Evolutionary conservation across 441 rosid genomes (phyloP).

Genomic region (Hura crepitans): DNA sequence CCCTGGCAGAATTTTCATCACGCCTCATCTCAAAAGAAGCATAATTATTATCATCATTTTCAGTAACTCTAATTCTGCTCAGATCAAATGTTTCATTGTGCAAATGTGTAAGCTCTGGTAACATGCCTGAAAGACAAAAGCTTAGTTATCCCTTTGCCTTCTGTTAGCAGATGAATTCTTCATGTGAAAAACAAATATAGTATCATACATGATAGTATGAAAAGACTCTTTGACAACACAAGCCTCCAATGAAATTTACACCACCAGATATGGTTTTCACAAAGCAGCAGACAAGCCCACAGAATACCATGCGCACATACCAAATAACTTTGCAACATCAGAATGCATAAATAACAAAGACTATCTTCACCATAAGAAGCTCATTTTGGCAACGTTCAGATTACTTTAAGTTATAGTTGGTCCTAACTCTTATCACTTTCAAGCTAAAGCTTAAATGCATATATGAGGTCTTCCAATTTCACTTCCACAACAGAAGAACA

Average conservation of each 20-base stretch:
- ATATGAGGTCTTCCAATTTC: not conserved
- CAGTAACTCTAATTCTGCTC: constrained; percentile 47
- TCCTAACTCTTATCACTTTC: not conserved
- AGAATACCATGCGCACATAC: not conserved
- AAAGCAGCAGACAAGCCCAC: not conserved
- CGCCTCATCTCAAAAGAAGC: constrained; percentile 40
- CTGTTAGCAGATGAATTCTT: not conserved
- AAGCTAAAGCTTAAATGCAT: not conserved
- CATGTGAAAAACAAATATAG: not conserved
- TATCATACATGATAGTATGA: not conserved
- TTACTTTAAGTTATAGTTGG: not conserved
- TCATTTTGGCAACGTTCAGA: not conserved
- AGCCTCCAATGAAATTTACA: not conserved
- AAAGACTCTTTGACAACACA: not conserved
- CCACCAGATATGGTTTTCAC: not conserved
- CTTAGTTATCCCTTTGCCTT: not conserved
- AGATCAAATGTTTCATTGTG: constrained; percentile 63
- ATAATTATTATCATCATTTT: constrained; percentile 36
- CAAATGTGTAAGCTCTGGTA: constrained; percentile 48
- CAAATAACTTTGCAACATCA: not conserved
- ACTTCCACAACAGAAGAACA: not conserved
- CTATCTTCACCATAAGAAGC: not conserved
- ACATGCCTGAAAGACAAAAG: constrained; percentile 57
- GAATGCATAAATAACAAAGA: not conserved
- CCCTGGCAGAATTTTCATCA: constrained; percentile 37